These are phyloP conservation scores for Aureobasidium sp. DNA, from an alignment of 2,329 filamentous ascomycete genomes.

Conservation along the genomic window DNA sequence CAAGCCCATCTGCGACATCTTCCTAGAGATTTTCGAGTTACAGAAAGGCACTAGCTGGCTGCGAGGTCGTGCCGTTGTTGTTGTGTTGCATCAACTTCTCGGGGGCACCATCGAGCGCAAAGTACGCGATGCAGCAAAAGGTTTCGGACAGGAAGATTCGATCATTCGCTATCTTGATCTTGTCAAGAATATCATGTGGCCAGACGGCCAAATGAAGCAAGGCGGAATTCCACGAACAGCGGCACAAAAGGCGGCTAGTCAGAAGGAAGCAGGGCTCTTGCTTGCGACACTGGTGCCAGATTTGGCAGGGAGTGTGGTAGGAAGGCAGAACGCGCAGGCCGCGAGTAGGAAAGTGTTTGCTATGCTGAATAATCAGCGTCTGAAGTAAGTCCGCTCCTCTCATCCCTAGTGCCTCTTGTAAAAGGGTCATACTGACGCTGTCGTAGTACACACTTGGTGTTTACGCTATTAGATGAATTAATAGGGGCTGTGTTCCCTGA, in stretches of 20 bases:
- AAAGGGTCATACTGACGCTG: conserved; percentile 20
- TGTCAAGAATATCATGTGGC: conserved; percentile 76
- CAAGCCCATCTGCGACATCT: conserved; percentile 96
- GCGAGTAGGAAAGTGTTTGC: conserved; percentile 85
- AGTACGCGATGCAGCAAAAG: conserved; percentile 74
- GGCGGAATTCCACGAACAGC: conserved; percentile 52
- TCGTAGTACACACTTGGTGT: conserved; percentile 43
- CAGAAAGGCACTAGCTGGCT: conserved; percentile 97
- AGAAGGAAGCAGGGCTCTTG: conserved; percentile 82
- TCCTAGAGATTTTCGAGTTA: conserved; percentile 89
- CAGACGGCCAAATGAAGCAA: conserved; percentile 53
- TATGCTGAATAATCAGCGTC: conserved; percentile 78
- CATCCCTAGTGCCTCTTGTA: background rate
- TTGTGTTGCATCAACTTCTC: conserved; percentile 90
- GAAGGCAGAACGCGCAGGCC: conserved; percentile 80
- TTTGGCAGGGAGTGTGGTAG: conserved; percentile 86
- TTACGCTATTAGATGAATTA: conserved; percentile 44
- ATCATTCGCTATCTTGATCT: conserved; percentile 68
- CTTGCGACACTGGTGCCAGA: conserved; percentile 86
- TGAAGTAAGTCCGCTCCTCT: conserved; percentile 62
- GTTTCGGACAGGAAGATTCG: conserved; percentile 68
- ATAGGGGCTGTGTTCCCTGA: conserved; percentile 39
- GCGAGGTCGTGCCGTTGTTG: conserved; percentile 86
- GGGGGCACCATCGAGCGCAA: conserved; percentile 95
- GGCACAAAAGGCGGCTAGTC: conserved; percentile 69